A percentile compares a stretch with the other conserved stretches of the same genome.
These are phyloP conservation scores for Marchantia paleacea DNA, from an alignment of 225 moss, liverwort and hornwort genomes.

Conservation along the genomic window DNA sequence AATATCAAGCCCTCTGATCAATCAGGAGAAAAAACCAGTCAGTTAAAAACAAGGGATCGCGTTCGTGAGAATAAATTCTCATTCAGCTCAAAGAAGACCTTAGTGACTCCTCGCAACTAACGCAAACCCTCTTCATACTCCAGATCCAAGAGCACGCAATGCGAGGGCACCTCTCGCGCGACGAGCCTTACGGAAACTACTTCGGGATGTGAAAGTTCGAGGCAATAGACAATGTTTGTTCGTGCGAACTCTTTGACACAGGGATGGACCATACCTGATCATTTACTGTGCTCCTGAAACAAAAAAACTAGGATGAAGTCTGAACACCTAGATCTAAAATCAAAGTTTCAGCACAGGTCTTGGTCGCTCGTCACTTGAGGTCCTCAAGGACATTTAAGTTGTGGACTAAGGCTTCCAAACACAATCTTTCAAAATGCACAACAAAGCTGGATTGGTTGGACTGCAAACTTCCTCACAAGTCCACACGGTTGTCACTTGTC, in stretches of 20 bases:
- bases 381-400: neutral
- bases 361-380: neutral
- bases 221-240: neutral
- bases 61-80: neutral
- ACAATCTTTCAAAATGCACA: neutral
- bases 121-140: neutral
- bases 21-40: neutral
- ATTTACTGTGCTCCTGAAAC: neutral
- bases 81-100: neutral
- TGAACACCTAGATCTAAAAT: neutral
- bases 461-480: neutral
- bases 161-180: neutral
- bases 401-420: neutral
- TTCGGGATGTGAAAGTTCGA: too few species aligned
- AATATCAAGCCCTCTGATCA: slow-evolving; percentile 1
- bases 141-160: neutral
- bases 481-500: neutral
- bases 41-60: neutral
- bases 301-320: neutral
- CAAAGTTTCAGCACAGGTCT: neutral
- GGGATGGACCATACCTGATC: too few species aligned
- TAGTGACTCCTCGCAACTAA: neutral
- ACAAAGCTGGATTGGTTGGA: neutral
- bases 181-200: too few species aligned
- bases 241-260: neutral